phyloP scores from a whole-genome alignment of 2,329 filamentous ascomycete species.

The Aureobasidium subglaciale region DNA sequence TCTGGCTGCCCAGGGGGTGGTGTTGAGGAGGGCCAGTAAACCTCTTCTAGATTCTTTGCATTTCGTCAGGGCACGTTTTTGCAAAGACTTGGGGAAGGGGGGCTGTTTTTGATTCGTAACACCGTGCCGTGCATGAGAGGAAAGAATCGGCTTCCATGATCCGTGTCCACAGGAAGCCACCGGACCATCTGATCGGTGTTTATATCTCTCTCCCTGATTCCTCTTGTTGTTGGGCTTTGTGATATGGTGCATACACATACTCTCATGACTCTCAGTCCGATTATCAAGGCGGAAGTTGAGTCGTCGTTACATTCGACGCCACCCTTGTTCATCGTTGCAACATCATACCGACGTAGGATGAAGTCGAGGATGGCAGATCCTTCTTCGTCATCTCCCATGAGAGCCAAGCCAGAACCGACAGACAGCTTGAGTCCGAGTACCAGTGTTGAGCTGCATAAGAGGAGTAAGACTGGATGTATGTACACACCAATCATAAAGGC shows the following conservation, averaged over 20 bases:
- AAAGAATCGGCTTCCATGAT: neutral
- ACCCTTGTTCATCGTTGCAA: neutral
- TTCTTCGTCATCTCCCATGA: neutral
- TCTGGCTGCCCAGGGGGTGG: neutral
- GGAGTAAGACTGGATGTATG: constrained; percentile 6
- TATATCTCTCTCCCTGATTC: constrained; percentile 8
- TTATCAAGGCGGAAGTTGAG: neutral
- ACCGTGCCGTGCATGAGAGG: neutral
- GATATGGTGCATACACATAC: neutral
- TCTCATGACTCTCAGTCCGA: neutral
- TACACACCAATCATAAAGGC: neutral
- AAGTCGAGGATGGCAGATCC: neutral
- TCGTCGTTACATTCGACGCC: neutral
- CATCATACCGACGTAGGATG: neutral
- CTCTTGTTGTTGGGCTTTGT: neutral
- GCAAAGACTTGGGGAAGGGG: too few relatives aligned
- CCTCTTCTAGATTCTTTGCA: too few relatives aligned
- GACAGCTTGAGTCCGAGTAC: constrained; percentile 6
- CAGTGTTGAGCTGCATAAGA: constrained; percentile 1
- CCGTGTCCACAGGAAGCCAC: neutral
- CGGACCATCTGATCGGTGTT: too few relatives aligned
- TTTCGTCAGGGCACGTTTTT: neutral
- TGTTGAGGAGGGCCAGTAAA: too few relatives aligned
- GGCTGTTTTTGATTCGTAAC: neutral
- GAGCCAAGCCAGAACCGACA: neutral